These are phyloP conservation scores for Serendipita sp. DNA, from an alignment of 768 basidiomycete genomes.

Conservation along the genomic window DNA sequence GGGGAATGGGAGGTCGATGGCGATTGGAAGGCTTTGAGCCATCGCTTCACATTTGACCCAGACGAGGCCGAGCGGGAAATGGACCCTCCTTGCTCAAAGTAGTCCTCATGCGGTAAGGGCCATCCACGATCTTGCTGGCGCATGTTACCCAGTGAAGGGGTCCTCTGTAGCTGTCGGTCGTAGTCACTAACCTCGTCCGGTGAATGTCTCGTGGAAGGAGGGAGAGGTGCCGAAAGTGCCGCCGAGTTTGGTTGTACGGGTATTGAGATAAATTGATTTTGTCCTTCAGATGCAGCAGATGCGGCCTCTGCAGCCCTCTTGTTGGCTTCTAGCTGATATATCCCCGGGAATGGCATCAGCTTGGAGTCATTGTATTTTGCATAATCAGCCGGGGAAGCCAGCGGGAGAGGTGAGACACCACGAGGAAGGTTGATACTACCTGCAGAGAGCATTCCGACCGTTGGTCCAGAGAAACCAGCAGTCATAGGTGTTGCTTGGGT, in stretches of 20 bases:
- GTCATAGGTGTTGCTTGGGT: conserved; percentile 11
- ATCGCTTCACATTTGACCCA: neutral
- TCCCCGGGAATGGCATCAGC: conserved; percentile 81
- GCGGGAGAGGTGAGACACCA: conserved; percentile 64
- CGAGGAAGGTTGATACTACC: conserved; percentile 29
- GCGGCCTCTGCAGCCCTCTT: conserved; percentile 5
- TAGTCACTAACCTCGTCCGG: neutral
- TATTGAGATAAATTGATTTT: neutral
- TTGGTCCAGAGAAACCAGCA: conserved; percentile 1
- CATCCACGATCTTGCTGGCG: conserved; percentile 1
- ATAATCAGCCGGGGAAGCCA: conserved; percentile 52
- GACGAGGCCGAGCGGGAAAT: neutral
- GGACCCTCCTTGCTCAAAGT: neutral
- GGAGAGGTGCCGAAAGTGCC: conserved; percentile 4
- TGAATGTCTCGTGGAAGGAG: conserved; percentile 6
- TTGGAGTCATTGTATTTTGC: conserved; percentile 64
- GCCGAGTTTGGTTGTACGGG: conserved; percentile 3
- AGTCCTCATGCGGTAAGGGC: conserved; percentile 1
- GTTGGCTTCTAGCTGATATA: conserved; percentile 41
- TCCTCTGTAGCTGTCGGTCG: neutral
- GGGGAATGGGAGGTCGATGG: neutral
- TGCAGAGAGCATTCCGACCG: neutral
- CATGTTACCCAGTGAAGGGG: neutral
- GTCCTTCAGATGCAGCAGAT: neutral
- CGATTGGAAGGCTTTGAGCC: neutral